phyloP scores from a whole-genome alignment of 176 grass and related monocot genomes.

The Avena atlantica region DNA sequence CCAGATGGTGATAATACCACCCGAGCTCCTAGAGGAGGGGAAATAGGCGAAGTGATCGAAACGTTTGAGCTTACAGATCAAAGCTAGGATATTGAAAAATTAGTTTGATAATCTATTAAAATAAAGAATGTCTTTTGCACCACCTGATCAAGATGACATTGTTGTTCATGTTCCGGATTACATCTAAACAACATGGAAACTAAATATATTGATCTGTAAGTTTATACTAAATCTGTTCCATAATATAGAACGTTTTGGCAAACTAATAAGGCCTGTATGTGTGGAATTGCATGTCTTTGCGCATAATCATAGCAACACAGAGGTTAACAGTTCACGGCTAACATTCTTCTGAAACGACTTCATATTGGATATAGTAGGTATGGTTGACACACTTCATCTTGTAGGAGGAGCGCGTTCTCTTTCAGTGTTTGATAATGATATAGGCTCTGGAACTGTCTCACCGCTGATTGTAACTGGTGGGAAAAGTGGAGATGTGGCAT shows the following conservation, averaged over 20 bases:
- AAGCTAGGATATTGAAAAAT: conserved; percentile 5
- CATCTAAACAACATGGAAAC: conserved; percentile 9
- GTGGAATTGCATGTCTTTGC: conserved; percentile 21
- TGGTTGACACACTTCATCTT: conserved; percentile 54
- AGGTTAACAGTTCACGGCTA: conserved; percentile 2
- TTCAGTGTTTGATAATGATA: conserved; percentile 76
- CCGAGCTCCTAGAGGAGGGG: no score
- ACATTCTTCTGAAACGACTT: conserved; percentile 6
- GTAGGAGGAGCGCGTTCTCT: conserved; percentile 88
- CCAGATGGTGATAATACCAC: no score
- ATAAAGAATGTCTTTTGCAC: not conserved
- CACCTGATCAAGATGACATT: not conserved
- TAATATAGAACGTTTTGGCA: no score
- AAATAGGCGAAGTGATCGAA: no score
- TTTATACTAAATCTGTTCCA: not conserved
- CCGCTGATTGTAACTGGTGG: conserved; percentile 86
- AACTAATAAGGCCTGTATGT: not conserved
- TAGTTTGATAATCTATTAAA: conserved; percentile 2
- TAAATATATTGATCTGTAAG: not conserved
- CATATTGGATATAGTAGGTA: conserved; percentile 30
- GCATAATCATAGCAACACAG: conserved; percentile 46
- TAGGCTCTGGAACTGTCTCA: conserved; percentile 78
- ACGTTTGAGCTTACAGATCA: not conserved
- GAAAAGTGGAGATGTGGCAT: conserved; percentile 81
- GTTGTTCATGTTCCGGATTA: not conserved